Conservation (phyloP, 148 eudicot species). For the Nepenthes gracilis region DNA sequence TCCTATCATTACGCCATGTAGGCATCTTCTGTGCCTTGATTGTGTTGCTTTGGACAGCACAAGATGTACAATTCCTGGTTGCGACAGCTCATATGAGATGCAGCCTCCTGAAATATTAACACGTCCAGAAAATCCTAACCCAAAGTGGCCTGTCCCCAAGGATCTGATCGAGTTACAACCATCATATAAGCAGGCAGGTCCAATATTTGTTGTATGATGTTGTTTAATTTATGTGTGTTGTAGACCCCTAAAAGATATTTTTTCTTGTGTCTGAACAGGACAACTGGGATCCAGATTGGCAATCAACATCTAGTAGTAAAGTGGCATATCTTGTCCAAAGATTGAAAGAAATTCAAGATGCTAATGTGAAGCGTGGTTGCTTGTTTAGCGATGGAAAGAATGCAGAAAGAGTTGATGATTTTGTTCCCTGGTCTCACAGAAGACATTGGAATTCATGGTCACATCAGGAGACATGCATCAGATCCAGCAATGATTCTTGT, state of each 20-base stretch:
- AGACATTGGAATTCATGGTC: slow-evolving; percentile 4
- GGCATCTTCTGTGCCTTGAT: slow-evolving; percentile 84
- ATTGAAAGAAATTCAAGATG: slow-evolving; percentile 59
- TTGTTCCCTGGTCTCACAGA: slow-evolving; percentile 8
- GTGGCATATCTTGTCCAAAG: slow-evolving; percentile 71
- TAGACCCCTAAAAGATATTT: not conserved
- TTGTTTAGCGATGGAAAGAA: slow-evolving; percentile 17
- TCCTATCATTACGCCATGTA: slow-evolving; percentile 90
- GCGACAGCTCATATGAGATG: slow-evolving; percentile 80
- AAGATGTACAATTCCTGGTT: slow-evolving; percentile 71
- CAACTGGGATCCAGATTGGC: slow-evolving; percentile 99
- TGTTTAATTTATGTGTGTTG: not conserved
- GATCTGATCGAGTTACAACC: slow-evolving; percentile 98
- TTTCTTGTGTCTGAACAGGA: slow-evolving; percentile 34
- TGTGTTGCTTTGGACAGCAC: slow-evolving; percentile 81
- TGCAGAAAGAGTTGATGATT: slow-evolving; percentile 12
- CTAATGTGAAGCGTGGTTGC: slow-evolving; percentile 17
- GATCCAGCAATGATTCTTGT: slow-evolving; percentile 15
- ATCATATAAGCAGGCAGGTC: slow-evolving; percentile 81
- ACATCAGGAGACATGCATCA: slow-evolving; percentile 10
- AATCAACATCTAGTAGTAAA: slow-evolving; percentile 97
- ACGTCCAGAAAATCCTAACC: slow-evolving; percentile 91
- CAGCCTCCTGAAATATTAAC: slow-evolving; percentile 78
- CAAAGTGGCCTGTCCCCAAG: slow-evolving; percentile 99
- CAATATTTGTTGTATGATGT: not conserved